phyloP scores from a whole-genome alignment of 352 stramenopile species.

The Phytopythium mirpurense region DNA sequence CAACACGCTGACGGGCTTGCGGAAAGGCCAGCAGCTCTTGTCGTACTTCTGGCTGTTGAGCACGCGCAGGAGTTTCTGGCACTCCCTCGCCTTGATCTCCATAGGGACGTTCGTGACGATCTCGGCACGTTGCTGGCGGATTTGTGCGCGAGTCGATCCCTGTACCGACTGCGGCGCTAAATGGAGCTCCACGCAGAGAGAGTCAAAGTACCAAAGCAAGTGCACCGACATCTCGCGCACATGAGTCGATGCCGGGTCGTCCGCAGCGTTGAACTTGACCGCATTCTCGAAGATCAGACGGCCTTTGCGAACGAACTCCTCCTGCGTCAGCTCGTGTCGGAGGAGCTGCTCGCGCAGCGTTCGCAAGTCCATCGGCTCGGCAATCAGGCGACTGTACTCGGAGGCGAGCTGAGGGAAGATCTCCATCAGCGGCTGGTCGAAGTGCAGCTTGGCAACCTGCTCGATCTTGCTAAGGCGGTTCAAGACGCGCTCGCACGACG shows the following conservation, averaged over 20 bases:
- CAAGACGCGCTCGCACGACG: constrained; percentile 56
- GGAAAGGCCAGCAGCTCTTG: constrained; percentile 85
- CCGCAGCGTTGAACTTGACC: constrained; percentile 75
- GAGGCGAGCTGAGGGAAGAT: constrained; percentile 65
- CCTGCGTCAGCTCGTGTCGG: constrained; percentile 33
- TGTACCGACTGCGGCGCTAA: constrained; percentile 22
- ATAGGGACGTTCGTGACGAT: constrained; percentile 49
- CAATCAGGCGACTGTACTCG: constrained; percentile 63
- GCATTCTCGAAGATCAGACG: constrained; percentile 79
- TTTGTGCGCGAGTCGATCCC: constrained; percentile 18
- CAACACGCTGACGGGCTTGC: constrained; percentile 65
- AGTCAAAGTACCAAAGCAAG: constrained; percentile 83
- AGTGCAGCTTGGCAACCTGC: constrained; percentile 74
- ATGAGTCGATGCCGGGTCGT: constrained; percentile 60
- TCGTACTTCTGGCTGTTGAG: constrained; percentile 86
- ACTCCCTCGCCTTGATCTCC: constrained; percentile 81
- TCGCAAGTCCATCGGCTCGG: constrained; percentile 76
- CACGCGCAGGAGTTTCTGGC: constrained; percentile 66
- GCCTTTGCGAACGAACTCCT: constrained; percentile 70
- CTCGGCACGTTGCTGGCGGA: constrained; percentile 47
- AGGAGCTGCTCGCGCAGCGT: constrained; percentile 67
- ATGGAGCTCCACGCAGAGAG: constrained; percentile 66
- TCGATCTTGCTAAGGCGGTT: constrained; percentile 76
- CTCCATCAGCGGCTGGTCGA: constrained; percentile 67
- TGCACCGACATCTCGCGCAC: constrained; percentile 81